These are phyloP conservation scores for Fusarium goolgardi DNA, from an alignment of 2,329 filamentous ascomycete genomes.

Conservation along the genomic window DNA sequence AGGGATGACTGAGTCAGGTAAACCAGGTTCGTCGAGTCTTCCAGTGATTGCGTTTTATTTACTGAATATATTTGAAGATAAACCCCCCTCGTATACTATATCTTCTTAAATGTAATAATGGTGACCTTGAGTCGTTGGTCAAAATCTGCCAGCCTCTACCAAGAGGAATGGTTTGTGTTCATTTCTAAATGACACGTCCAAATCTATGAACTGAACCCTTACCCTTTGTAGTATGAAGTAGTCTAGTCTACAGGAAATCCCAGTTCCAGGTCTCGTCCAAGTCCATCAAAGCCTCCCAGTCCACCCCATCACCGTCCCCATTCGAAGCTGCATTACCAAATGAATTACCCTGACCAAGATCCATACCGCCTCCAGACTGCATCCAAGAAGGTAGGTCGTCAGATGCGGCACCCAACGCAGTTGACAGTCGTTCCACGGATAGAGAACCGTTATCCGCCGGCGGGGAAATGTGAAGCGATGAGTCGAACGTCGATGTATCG, in stretches of 20 bases:
- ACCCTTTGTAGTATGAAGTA: background rate
- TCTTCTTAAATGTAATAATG: background rate
- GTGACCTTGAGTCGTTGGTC: background rate
- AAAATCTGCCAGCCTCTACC: slow-evolving; percentile 19
- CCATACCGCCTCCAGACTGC: background rate
- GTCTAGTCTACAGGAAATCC: slow-evolving; percentile 30
- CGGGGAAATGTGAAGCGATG: slow-evolving; percentile 10
- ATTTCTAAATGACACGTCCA: background rate
- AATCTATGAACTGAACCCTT: background rate
- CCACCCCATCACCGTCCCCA: slow-evolving; percentile 11
- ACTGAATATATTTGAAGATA: background rate
- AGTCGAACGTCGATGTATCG: slow-evolving; percentile 17
- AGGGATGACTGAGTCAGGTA: background rate
- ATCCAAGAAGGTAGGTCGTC: slow-evolving; percentile 27
- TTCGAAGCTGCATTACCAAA: background rate
- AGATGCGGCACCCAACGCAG: slow-evolving; percentile 9
- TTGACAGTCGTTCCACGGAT: slow-evolving; percentile 15
- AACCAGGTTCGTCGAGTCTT: background rate
- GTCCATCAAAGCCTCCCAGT: slow-evolving; percentile 39
- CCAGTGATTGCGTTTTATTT: background rate
- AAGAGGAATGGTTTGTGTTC: background rate
- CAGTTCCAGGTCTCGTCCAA: slow-evolving; percentile 31
- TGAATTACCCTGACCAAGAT: background rate
- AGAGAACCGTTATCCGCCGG: background rate
- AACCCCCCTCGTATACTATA: background rate